These are phyloP conservation scores for Malania oleifera DNA, from an alignment of 164 flowering plant species.

Conservation along the genomic window DNA sequence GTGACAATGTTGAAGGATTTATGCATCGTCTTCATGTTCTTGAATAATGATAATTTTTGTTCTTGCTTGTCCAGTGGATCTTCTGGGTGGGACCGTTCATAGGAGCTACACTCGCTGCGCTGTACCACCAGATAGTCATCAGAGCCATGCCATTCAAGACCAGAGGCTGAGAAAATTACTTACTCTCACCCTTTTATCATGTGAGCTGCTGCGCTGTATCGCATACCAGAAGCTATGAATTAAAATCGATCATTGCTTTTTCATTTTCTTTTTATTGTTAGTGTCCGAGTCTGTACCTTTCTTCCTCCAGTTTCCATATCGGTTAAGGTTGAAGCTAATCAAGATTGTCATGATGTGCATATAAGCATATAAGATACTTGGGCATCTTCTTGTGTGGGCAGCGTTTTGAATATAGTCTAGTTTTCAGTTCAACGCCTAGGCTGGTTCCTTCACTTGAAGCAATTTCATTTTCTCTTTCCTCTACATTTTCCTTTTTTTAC, in stretches of 20 bases:
- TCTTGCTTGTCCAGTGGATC: slow-evolving; percentile 33
- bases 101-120: slow-evolving; percentile 58
- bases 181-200: neutral
- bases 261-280: neutral
- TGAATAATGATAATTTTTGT: neutral
- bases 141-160: slow-evolving; percentile 59
- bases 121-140: slow-evolving; percentile 52
- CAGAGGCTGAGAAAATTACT: slow-evolving; percentile 16
- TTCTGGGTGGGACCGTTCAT: slow-evolving; percentile 72
- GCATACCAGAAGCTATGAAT: too few relatives aligned
- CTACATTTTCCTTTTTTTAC: too few relatives aligned
- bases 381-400: too few relatives aligned
- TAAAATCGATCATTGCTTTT: too few relatives aligned
- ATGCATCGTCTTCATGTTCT: neutral
- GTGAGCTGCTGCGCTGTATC: too few relatives aligned
- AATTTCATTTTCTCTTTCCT: too few relatives aligned
- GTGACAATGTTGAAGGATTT: neutral
- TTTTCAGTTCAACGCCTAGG: too few relatives aligned
- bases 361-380: too few relatives aligned
- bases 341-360: neutral
- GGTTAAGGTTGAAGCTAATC: neutral
- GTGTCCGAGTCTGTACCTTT: neutral
- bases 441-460: too few relatives aligned
- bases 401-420: too few relatives aligned
- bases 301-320: neutral